Base-by-base conservation (phyloP, 495 filamentous ascomycete genomes). In the Hypoxylon fragiforme region DNA sequence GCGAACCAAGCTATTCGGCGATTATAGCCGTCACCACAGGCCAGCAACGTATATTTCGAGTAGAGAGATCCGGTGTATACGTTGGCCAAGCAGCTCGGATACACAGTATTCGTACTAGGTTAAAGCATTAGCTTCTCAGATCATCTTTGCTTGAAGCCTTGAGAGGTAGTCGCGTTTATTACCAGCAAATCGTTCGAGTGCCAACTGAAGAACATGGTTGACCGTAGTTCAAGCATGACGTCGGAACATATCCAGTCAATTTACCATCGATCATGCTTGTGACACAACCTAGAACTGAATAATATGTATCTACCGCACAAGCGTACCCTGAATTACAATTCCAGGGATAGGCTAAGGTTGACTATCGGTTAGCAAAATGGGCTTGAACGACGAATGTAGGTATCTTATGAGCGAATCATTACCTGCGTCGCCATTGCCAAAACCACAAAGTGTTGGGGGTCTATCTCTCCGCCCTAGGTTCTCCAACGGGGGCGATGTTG, bases 391-490 rank as follows among this genome's bases (percentile, higher is more conserved):
- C n/a, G n/a, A n/a, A n/a, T n/a, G n/a, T n/a, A n/a, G n/a, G n/a
- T n/a, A n/a, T n/a, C 12, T n/a, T n/a, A 34, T 7, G 11, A 3
- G 11, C 5, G 3, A 7, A 8, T 50, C 9, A 39, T 36, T 50
- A 50, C 46, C 46, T 39, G 12, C 16, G 19, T 39, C 46, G 9
- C 46, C 46, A n/a, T 39, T 26, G 32, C 31, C 30, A 14, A 39
- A 50, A 3, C 35, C 46, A n/a, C 46, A 50, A 1, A 40, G n/a
- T n/a, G n/a, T n/a, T n/a, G n/a, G n/a, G n/a, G n/a, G n/a, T n/a
- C n/a, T n/a, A n/a, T n/a, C n/a, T n/a, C n/a, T n/a, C n/a, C n/a
- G n/a, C n/a, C n/a, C n/a, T n/a, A n/a, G n/a, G n/a, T n/a, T n/a
- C n/a, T n/a, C n/a, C n/a, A n/a, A n/a, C n/a, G n/a, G n/a, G n/a